phyloP scores from a whole-genome alignment of 1,284 basidiomycete species.

The Puccinia polysora region DNA sequence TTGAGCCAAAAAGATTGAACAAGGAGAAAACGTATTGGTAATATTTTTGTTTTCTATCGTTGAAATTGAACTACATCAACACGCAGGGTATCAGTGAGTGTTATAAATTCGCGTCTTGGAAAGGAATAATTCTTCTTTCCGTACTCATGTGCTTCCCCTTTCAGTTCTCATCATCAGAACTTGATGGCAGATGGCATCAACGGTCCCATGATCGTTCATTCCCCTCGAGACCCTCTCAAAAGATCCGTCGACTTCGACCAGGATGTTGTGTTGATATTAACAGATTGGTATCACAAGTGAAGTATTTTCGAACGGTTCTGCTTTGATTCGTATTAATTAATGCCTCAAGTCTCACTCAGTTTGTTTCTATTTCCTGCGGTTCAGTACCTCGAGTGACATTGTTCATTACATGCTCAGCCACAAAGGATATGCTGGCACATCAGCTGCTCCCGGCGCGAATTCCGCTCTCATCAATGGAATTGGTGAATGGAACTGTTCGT shows the following conservation, averaged over 20 bases:
- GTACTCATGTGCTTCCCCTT: background rate
- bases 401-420: slow-evolving; percentile 43
- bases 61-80: background rate
- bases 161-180: slow-evolving; percentile 35
- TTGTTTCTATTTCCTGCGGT: background rate
- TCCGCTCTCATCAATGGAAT: slow-evolving; percentile 60
- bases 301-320: background rate
- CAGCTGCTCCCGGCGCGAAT: slow-evolving; percentile 53
- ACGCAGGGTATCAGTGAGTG: slow-evolving; percentile 38
- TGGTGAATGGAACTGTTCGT: slow-evolving; percentile 40
- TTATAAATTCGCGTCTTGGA: background rate
- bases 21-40: too few relatives aligned
- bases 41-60: background rate
- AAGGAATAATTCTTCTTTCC: background rate
- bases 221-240: slow-evolving; percentile 50
- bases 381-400: slow-evolving; percentile 45
- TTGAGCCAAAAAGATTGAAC: background rate
- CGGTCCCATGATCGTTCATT: slow-evolving; percentile 50
- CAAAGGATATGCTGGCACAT: slow-evolving; percentile 48
- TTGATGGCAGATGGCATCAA: slow-evolving; percentile 37
- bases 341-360: too few relatives aligned
- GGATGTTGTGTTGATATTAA: slow-evolving; percentile 53
- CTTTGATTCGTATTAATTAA: background rate
- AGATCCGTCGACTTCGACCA: slow-evolving; percentile 51
- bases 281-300: slow-evolving; percentile 56